These are phyloP conservation scores for Colletotrichum abscissum DNA, from an alignment of 2,329 filamentous ascomycete species.

Conservation along the genomic window DNA sequence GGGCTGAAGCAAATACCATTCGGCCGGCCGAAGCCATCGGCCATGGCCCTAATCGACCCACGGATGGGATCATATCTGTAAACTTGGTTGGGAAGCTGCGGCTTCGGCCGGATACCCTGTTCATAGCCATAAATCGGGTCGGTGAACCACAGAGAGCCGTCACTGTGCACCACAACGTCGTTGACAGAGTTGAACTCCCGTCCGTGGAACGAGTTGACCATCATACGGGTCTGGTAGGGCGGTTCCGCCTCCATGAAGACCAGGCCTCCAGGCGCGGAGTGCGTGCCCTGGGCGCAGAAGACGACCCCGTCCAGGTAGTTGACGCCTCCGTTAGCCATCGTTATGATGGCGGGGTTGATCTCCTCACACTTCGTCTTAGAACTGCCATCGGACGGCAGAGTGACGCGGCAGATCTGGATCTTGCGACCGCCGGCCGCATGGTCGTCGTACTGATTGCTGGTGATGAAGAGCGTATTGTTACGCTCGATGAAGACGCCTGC, in stretches of 20 bases:
- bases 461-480: slow-evolving; percentile 45
- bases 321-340: slow-evolving; percentile 61
- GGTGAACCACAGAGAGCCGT: slow-evolving; percentile 62
- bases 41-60: slow-evolving; percentile 54
- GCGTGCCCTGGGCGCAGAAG: slow-evolving; percentile 54
- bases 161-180: slow-evolving; percentile 55
- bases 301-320: slow-evolving; percentile 55
- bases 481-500: slow-evolving; percentile 49
- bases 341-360: slow-evolving; percentile 45
- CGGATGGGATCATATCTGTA: slow-evolving; percentile 57
- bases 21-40: slow-evolving; percentile 59
- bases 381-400: slow-evolving; percentile 33
- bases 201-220: slow-evolving; percentile 53
- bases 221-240: slow-evolving; percentile 41
- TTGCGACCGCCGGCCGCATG: slow-evolving; percentile 35
- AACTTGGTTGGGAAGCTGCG: slow-evolving; percentile 57
- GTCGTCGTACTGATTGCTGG: slow-evolving; percentile 46
- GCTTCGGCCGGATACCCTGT: slow-evolving; percentile 58
- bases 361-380: slow-evolving; percentile 44
- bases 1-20: slow-evolving; percentile 59
- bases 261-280: slow-evolving; percentile 42
- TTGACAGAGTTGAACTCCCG: slow-evolving; percentile 60
- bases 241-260: slow-evolving; percentile 45
- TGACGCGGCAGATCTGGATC: slow-evolving; percentile 45
- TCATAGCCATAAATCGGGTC: slow-evolving; percentile 61